Evolutionary conservation across 2,329 filamentous ascomycete genomes (phyloP).

Genomic region (Pseudogymnoascus sp.): DNA sequence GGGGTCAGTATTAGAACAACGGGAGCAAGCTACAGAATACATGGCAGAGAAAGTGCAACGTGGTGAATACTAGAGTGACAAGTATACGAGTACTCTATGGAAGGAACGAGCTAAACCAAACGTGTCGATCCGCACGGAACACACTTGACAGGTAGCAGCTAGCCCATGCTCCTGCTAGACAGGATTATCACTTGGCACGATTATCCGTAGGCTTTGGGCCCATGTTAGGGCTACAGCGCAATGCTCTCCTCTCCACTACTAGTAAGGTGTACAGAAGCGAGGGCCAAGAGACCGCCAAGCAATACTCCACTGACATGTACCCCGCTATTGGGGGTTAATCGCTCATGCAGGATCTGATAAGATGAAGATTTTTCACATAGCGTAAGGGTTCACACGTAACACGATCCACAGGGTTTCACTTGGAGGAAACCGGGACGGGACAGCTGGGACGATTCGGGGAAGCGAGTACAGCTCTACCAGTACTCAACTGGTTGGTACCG

Average conservation of each 20-base stretch:
- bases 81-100: neutral
- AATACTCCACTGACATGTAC: neutral
- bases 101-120: neutral
- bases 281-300: neutral
- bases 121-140: neutral
- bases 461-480: neutral
- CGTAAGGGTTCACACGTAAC: neutral
- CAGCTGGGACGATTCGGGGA: neutral
- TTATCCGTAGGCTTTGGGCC: neutral
- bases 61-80: neutral
- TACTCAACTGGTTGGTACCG: neutral
- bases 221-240: neutral
- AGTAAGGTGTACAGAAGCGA: neutral
- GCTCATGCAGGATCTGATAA: slow-evolving; percentile 7
- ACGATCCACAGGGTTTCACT: neutral
- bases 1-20: neutral
- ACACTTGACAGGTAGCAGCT: neutral
- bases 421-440: neutral
- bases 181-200: neutral
- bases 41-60: neutral
- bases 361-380: slow-evolving; percentile 5
- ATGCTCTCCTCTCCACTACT: neutral
- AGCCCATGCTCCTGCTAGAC: neutral
- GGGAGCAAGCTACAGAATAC: neutral
- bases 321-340: neutral